Evolutionary conservation across 2,329 filamentous ascomycete species (phyloP), one percentile per base, ranked within the genome.

Genomic region (Orbilia brochopaga): DNA sequence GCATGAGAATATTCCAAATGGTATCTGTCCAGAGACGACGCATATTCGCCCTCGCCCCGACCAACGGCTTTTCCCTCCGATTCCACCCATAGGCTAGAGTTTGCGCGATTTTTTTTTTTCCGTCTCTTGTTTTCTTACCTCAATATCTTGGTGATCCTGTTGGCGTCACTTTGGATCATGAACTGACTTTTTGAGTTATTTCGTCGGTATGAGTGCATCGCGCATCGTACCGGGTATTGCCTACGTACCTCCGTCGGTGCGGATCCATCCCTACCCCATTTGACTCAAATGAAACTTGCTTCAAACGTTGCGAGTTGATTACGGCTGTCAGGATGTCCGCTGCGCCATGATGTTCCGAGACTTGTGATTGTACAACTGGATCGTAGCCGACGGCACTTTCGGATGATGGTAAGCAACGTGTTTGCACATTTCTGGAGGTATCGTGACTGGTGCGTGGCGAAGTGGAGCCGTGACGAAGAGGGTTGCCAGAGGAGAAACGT

Each of bases 101-200:
- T 46, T 69, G 65, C 54, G 65, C 58, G 65, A 69, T 69, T 69
- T 69, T 63, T 58, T 46, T 42, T 19, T 46, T 46, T 56, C 44
- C 17, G 23, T 24, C 17, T 23, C 44, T 44, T n/a, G 24, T 27
- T 27, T 40, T 53, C 51, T 55, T 23, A 30, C 44, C 44, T 27
- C 17, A 42, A 42, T 3, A 42, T 42, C 5, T 42, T 17, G 3
- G 13, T 42, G n/a, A 42, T 42, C 37, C 37, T 42, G 37, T 62
- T 42, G 64, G 57, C 61, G 64, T 40, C 53, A 62, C 64, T 69
- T 10, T 24, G 5, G 56, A 46, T 69, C 42, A 44, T 61, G 23
- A 40, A 48, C 35, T 51, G 56, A 56, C 51, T 56, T 60, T 59
- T 52, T 50, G 58, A 44, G 58, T 19, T 62, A 62, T 62, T 59